Conservation (phyloP, 2,329 filamentous ascomycete species). For the Ustulina deusta region DNA sequence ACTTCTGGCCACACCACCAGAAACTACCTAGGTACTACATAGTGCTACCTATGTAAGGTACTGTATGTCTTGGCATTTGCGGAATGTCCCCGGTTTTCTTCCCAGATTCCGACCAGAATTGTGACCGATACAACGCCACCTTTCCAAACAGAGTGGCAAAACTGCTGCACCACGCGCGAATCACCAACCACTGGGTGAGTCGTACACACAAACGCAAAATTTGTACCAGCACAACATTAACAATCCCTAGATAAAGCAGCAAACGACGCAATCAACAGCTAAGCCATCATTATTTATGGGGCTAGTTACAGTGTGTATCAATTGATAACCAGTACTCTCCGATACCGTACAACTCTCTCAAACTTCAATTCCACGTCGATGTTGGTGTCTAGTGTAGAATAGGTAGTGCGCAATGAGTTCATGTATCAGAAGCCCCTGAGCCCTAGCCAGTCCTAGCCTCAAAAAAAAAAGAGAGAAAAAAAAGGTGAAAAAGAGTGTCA, state of each 20-base stretch:
- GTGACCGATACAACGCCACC: conserved; percentile 15
- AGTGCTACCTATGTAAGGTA: too few species aligned
- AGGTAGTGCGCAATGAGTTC: neutral
- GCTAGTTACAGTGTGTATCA: conserved; percentile 17
- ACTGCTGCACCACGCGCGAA: neutral
- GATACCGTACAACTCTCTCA: neutral
- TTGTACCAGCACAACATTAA: neutral
- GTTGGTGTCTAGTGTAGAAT: neutral
- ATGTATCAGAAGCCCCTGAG: conserved; percentile 8
- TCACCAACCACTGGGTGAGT: neutral
- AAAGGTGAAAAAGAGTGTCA: conserved; percentile 37
- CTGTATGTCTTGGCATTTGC: conserved; percentile 27
- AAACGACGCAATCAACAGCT: conserved; percentile 13
- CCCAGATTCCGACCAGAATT: conserved; percentile 4
- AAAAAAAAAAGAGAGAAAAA: neutral
- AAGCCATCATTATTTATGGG: conserved; percentile 2
- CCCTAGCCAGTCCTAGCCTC: neutral
- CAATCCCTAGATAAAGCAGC: neutral
- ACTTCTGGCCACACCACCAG: neutral
- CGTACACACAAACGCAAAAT: conserved; percentile 5
- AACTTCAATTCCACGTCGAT: conserved; percentile 21
- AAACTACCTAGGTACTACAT: too few species aligned
- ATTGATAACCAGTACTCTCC: neutral
- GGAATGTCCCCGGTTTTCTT: conserved; percentile 29
- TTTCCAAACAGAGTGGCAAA: conserved; percentile 5